A percentile compares a stretch with the other conserved stretches of the same genome.
phyloP scores from a whole-genome alignment of 2,329 filamentous ascomycete species.

The Ramularia collo-cygni region DNA sequence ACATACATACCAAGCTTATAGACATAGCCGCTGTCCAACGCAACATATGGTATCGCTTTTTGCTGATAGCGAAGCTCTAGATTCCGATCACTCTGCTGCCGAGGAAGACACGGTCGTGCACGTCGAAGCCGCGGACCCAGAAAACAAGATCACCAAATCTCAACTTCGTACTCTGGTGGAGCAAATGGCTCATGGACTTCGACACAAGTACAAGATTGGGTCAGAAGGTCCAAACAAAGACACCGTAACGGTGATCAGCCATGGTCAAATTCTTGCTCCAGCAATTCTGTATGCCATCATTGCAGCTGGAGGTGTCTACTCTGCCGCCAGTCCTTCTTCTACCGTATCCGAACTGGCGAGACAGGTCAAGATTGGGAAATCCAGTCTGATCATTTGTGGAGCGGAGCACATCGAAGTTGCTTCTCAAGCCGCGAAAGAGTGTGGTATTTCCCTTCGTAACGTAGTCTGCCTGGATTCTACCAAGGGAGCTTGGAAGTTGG shows the following conservation, averaged over 20 bases:
- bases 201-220: constrained; percentile 49
- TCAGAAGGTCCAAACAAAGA: constrained; percentile 43
- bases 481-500: constrained; percentile 34
- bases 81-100: constrained; percentile 26
- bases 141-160: constrained; percentile 48
- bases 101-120: constrained; percentile 49
- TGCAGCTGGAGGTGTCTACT: constrained; percentile 54
- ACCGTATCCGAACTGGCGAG: constrained; percentile 47
- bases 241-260: constrained; percentile 51
- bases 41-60: not conserved
- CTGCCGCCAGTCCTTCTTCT: constrained; percentile 46
- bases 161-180: constrained; percentile 44
- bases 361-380: constrained; percentile 39
- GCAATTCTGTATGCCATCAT: constrained; percentile 51
- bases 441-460: constrained; percentile 39
- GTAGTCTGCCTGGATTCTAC: constrained; percentile 44
- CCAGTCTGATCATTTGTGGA: constrained; percentile 41
- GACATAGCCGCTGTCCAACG: too few species aligned
- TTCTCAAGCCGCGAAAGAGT: constrained; percentile 44
- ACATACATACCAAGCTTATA: too few species aligned
- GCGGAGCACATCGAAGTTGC: constrained; percentile 43
- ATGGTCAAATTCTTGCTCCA: constrained; percentile 50
- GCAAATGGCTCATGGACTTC: constrained; percentile 50
- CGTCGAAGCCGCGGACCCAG: constrained; percentile 50
- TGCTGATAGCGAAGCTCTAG: constrained; percentile 1